Conservation (phyloP, 2,329 filamentous ascomycete species). For the Neofusicoccum cordaticola region DNA sequence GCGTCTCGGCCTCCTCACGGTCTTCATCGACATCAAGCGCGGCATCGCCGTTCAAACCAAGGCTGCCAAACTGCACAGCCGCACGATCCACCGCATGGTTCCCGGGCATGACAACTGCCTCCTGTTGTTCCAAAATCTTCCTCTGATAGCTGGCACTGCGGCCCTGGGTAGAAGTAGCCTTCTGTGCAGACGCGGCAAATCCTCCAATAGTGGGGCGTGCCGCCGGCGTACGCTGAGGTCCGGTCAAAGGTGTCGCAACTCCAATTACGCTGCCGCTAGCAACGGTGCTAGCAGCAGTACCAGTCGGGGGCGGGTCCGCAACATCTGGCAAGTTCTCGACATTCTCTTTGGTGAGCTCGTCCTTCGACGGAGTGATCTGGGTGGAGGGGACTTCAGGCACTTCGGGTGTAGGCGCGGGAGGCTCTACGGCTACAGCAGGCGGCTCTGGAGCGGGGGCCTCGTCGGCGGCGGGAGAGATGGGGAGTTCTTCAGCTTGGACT, state of each 20-base stretch:
- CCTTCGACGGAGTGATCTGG: conserved; percentile 65
- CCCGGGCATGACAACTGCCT: conserved; percentile 96
- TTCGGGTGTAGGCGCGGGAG: conserved; percentile 31
- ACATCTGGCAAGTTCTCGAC: conserved; percentile 85
- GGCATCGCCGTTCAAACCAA: conserved; percentile 74
- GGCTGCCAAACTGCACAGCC: conserved; percentile 93
- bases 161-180: conserved; percentile 63
- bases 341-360: conserved; percentile 86
- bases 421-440: conserved; percentile 23
- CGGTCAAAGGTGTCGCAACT: conserved; percentile 60
- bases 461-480: conserved; percentile 35
- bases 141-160: conserved; percentile 80
- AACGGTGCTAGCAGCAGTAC: conserved; percentile 83
- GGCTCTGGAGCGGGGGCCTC: conserved; percentile 30
- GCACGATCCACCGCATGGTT: conserved; percentile 92
- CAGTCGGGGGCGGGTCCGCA: conserved; percentile 72
- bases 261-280: conserved; percentile 62
- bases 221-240: conserved; percentile 48
- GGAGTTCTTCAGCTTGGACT: conserved; percentile 41
- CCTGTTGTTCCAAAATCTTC: conserved; percentile 88
- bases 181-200: conserved; percentile 76
- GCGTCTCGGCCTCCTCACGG: conserved; percentile 90
- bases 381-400: conserved; percentile 39
- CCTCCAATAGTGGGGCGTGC: conserved; percentile 65
- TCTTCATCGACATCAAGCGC: conserved; percentile 81